These are phyloP conservation scores for Lichtheimia hyalospora DNA, from an alignment of 371 early-diverging fungal species.

Conservation along the genomic window DNA sequence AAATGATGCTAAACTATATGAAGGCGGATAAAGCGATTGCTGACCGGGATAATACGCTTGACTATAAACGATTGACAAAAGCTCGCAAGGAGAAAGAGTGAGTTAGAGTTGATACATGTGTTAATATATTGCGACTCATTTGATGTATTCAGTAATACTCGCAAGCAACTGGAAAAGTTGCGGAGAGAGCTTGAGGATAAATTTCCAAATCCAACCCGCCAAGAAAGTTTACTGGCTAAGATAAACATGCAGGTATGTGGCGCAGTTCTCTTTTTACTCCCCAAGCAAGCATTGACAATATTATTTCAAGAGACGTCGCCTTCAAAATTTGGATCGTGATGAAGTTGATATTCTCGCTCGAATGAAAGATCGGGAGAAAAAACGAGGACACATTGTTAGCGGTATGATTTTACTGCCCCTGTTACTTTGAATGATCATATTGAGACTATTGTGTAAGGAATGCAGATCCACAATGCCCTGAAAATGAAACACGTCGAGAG, in stretches of 20 bases:
- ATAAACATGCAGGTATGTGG: constrained; percentile 32
- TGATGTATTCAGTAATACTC: constrained; percentile 13
- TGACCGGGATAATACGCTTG: constrained; percentile 57
- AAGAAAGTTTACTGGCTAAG: constrained; percentile 23
- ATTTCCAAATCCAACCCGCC: not conserved
- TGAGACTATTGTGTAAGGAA: no score
- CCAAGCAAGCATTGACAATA: not conserved
- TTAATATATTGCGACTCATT: not conserved
- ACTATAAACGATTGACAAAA: constrained; percentile 54
- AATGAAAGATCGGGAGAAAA: constrained; percentile 30
- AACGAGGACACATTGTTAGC: not conserved
- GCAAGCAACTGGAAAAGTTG: constrained; percentile 33
- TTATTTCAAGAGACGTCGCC: constrained; percentile 24
- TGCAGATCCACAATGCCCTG: not conserved
- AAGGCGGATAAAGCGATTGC: constrained; percentile 62
- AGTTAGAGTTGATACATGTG: constrained; percentile 13
- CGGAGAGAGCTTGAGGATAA: constrained; percentile 42
- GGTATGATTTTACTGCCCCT: not conserved
- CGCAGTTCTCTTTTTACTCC: not conserved
- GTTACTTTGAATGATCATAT: not conserved
- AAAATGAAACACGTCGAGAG: constrained; percentile 61
- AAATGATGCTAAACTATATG: constrained; percentile 7
- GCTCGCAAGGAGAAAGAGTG: constrained; percentile 44
- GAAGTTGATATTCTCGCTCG: constrained; percentile 50
- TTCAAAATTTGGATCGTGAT: constrained; percentile 40